Evolutionary conservation across 768 basidiomycete species (phyloP).

Genomic region (Tricholoma hemisulphureum): DNA sequence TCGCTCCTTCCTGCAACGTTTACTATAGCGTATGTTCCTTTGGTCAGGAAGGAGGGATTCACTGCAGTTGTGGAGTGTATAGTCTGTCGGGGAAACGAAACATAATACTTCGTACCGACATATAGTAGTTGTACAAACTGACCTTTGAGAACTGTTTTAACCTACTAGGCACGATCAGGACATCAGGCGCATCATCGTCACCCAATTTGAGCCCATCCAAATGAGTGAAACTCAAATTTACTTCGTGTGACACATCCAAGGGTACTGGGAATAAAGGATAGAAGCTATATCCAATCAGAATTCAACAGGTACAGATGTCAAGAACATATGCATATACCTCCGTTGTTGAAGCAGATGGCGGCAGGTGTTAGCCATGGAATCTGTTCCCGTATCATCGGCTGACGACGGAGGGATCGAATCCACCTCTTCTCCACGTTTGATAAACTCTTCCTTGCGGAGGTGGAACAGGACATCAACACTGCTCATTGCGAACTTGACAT

Average conservation of each 20-base stretch:
- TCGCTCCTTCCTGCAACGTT: slow-evolving; percentile 29
- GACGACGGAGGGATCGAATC: slow-evolving; percentile 42
- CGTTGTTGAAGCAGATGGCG: slow-evolving; percentile 84
- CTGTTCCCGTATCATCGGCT: slow-evolving; percentile 49
- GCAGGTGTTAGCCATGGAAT: slow-evolving; percentile 76
- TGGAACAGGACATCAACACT: slow-evolving; percentile 90
- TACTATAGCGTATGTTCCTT: slow-evolving; percentile 54
- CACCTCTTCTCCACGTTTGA: slow-evolving; percentile 63
- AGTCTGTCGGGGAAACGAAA: slow-evolving; percentile 42
- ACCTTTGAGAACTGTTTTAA: slow-evolving; percentile 92
- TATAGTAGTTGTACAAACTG: neutral
- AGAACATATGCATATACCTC: slow-evolving; percentile 53
- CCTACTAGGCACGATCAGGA: slow-evolving; percentile 83
- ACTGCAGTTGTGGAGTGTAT: slow-evolving; percentile 77
- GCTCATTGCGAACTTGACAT: slow-evolving; percentile 72
- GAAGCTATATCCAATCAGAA: slow-evolving; percentile 54
- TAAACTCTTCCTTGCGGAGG: slow-evolving; percentile 78
- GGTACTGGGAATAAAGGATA: slow-evolving; percentile 95
- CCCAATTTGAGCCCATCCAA: slow-evolving; percentile 42
- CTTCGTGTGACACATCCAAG: slow-evolving; percentile 65
- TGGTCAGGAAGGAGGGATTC: slow-evolving; percentile 80
- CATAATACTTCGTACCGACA: neutral
- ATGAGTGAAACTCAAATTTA: slow-evolving; percentile 91
- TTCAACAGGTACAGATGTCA: neutral
- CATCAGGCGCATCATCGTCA: slow-evolving; percentile 62